Evolutionary conservation across 768 basidiomycete species (phyloP).

Genomic region (Lactarius trivialis): DNA sequence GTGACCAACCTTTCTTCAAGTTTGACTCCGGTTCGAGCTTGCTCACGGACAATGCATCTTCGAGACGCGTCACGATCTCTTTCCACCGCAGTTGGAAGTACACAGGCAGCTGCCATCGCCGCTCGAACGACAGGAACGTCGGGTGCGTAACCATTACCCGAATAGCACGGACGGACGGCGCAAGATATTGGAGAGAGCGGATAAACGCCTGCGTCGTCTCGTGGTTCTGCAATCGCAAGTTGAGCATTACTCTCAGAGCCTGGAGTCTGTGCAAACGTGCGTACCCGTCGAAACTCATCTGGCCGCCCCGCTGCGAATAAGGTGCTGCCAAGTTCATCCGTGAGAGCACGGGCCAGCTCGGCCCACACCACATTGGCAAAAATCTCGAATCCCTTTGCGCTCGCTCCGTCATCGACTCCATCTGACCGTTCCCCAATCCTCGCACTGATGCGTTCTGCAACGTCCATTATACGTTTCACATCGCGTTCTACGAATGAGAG

Average conservation of each 20-base stretch:
- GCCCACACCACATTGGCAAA: constrained; percentile 87
- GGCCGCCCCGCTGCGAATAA: constrained; percentile 93
- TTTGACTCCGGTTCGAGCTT: constrained; percentile 37
- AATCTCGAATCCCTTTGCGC: constrained; percentile 61
- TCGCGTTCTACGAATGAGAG: constrained; percentile 77
- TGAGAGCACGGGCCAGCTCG: constrained; percentile 71
- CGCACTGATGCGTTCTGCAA: constrained; percentile 60
- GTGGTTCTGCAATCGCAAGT: constrained; percentile 54
- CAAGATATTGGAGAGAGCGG: constrained; percentile 70
- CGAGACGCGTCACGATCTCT: constrained; percentile 75
- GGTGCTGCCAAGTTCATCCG: constrained; percentile 73
- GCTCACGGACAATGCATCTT: constrained; percentile 50
- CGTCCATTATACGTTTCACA: constrained; percentile 64
- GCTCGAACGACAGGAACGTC: constrained; percentile 64
- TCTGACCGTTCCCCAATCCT: constrained; percentile 35
- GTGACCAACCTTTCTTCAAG: constrained; percentile 33
- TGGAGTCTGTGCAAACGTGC: constrained; percentile 18
- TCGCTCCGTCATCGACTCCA: constrained; percentile 13
- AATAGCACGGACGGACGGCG: constrained; percentile 67
- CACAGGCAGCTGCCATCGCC: constrained; percentile 91
- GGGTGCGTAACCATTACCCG: constrained; percentile 67
- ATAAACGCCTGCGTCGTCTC: constrained; percentile 80
- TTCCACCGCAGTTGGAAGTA: constrained; percentile 98
- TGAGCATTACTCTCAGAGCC: neutral
- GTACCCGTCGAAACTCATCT: constrained; percentile 80